These are phyloP conservation scores for Tolypocladium ovalisporum DNA, from an alignment of 2,329 filamentous ascomycete species.

Conservation along the genomic window DNA sequence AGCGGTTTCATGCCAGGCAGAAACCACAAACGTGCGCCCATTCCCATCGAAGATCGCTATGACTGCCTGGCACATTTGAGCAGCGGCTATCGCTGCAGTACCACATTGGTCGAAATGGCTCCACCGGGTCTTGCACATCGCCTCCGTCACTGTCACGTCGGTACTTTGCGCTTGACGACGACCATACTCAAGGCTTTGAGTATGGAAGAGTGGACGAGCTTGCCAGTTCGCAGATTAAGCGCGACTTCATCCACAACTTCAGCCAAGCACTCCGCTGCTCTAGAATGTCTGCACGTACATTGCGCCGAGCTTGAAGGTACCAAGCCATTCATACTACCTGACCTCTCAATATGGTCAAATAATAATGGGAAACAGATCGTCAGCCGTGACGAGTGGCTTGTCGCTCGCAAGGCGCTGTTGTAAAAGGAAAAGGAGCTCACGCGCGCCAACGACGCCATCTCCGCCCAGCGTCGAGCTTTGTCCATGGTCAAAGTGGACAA, in stretches of 20 bases:
- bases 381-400: slow-evolving; percentile 21
- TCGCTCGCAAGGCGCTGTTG: slow-evolving; percentile 20
- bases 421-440: slow-evolving; percentile 23
- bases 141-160: not conserved
- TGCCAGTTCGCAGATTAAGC: not conserved
- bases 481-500: slow-evolving; percentile 28
- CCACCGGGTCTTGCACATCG: not conserved
- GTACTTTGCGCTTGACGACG: not conserved
- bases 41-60: not conserved
- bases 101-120: not conserved
- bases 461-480: slow-evolving; percentile 20
- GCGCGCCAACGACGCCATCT: slow-evolving; percentile 16
- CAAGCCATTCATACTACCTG: not conserved
- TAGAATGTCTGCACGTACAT: not conserved
- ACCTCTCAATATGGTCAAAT: too few relatives aligned
- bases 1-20: not conserved
- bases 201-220: not conserved
- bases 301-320: not conserved
- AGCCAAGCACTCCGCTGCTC: not conserved
- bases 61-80: not conserved
- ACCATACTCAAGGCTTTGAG: not conserved
- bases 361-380: slow-evolving; percentile 13
- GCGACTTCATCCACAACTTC: not conserved
- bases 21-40: not conserved
- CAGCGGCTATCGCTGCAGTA: not conserved